A percentile compares a stretch with the other conserved stretches of the same genome.
phyloP scores from a whole-genome alignment of 2,329 filamentous ascomycete genomes.

The Nigrograna mackinnonii region DNA sequence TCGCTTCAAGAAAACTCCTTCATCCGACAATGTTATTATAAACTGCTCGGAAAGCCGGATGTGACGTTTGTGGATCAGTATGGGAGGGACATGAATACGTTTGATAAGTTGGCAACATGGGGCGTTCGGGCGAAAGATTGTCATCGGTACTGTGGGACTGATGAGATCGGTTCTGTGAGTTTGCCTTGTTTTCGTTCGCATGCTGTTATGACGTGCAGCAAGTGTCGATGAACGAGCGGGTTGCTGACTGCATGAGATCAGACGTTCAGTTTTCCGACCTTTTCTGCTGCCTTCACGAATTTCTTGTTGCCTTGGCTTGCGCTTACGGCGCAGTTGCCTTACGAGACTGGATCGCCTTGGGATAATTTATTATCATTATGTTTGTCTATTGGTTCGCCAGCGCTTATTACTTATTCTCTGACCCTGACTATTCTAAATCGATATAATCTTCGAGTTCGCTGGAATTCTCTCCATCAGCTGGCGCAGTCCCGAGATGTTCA shows the following conservation, averaged over 20 bases:
- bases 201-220: too few species aligned
- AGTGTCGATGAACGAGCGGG: not conserved
- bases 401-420: conserved; percentile 23
- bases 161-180: too few species aligned
- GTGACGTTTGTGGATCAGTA: too few species aligned
- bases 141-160: too few species aligned
- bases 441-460: conserved; percentile 13
- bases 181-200: too few species aligned
- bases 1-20: too few species aligned
- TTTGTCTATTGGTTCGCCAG: conserved; percentile 20
- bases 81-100: too few species aligned
- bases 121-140: too few species aligned
- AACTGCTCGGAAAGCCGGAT: too few species aligned
- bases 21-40: too few species aligned
- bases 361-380: conserved; percentile 21
- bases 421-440: conserved; percentile 23
- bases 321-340: conserved; percentile 22
- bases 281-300: conserved; percentile 17
- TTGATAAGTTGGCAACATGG: too few species aligned
- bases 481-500: conserved; percentile 9
- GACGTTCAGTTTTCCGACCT: conserved; percentile 19
- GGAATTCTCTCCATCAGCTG: conserved; percentile 10
- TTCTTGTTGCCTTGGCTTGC: conserved; percentile 24
- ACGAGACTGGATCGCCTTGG: conserved; percentile 19
- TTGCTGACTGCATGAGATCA: not conserved